phyloP scores from a whole-genome alignment of 140 eudicot species.

The Senecio squalidus region DNA sequence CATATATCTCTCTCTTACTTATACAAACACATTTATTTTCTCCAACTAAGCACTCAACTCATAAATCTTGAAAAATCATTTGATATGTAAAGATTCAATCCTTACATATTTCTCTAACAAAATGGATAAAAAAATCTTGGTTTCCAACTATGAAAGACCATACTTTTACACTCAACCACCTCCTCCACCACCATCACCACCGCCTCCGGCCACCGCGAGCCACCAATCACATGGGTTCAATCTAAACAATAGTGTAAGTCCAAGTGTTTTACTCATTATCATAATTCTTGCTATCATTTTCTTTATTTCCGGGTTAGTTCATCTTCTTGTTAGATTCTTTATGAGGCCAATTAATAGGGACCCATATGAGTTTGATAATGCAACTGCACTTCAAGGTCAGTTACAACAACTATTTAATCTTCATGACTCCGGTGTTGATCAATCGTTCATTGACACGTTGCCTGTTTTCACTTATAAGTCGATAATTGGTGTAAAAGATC shows the following conservation, averaged over 20 bases:
- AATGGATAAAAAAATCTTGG: constrained; percentile 12
- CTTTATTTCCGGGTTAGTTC: constrained; percentile 69
- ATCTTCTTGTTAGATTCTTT: constrained; percentile 60
- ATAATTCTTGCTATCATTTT: constrained; percentile 64
- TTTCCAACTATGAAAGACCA: constrained; percentile 27
- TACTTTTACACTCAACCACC: constrained; percentile 27
- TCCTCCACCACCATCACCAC: constrained; percentile 34
- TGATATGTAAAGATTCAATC: background rate
- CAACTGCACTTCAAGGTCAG: constrained; percentile 83
- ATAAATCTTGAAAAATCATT: constrained; percentile 9
- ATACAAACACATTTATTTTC: background rate
- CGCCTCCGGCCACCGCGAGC: constrained; percentile 31
- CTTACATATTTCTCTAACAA: background rate
- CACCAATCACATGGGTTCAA: constrained; percentile 31
- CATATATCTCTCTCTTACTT: background rate
- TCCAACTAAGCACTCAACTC: constrained; percentile 21
- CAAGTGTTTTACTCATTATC: constrained; percentile 67
- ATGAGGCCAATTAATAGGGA: constrained; percentile 42
- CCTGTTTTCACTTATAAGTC: constrained; percentile 75
- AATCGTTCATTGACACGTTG: constrained; percentile 67
- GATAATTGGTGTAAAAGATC: constrained; percentile 67
- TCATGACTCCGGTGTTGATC: constrained; percentile 89
- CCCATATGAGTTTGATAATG: constrained; percentile 58
- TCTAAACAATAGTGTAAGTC: constrained; percentile 62
- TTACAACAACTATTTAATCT: constrained; percentile 71